Conservation (phyloP, 352 stramenopile genomes). For the Pelagophyceae sp. region DNA sequence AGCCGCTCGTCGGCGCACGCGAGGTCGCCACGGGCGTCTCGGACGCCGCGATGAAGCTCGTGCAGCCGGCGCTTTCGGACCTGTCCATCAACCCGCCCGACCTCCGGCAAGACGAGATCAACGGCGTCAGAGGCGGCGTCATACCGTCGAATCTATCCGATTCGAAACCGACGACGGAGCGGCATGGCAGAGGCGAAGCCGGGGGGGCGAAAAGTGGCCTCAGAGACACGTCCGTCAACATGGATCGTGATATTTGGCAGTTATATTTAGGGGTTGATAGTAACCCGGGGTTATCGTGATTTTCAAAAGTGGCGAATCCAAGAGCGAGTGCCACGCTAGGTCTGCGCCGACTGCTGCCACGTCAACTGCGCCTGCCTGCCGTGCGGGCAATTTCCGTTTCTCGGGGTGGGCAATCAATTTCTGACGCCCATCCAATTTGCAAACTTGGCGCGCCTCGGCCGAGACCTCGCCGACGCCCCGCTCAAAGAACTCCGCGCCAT, state of each 20-base stretch:
- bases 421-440: conserved; percentile 9
- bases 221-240: not conserved
- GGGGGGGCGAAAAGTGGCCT: too few relatives aligned
- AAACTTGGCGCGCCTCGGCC: not conserved
- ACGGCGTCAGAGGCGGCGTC: too few relatives aligned
- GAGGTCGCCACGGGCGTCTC: not conserved
- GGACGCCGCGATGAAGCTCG: not conserved
- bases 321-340: too few relatives aligned
- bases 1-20: not conserved
- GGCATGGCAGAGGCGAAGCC: too few relatives aligned
- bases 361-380: not conserved
- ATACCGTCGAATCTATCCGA: too few relatives aligned
- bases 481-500: not conserved
- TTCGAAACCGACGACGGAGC: too few relatives aligned
- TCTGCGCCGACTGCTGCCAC: not conserved
- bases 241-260: too few relatives aligned
- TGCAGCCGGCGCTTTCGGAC: not conserved
- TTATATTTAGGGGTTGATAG: too few relatives aligned
- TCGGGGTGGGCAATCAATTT: conserved; percentile 11
- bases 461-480: not conserved
- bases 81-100: not conserved
- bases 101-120: not conserved
- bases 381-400: not conserved
- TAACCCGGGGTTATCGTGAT: too few relatives aligned
- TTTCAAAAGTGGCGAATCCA: too few relatives aligned